phyloP scores from a whole-genome alignment of 208 protist species.

The Polymyxa betae region DNA sequence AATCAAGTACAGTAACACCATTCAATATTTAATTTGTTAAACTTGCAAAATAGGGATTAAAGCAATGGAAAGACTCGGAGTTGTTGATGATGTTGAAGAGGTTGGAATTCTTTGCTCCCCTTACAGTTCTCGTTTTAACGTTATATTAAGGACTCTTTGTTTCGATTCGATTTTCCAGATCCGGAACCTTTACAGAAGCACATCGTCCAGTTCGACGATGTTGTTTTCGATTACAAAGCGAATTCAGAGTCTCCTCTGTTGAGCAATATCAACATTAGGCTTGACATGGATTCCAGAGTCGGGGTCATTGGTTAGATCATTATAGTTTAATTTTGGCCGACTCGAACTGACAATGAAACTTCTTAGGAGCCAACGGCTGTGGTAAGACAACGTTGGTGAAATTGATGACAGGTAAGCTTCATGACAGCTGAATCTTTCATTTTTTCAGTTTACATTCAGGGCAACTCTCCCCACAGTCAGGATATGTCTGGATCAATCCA shows the following conservation, averaged over 20 bases:
- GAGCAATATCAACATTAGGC: conserved; percentile 11
- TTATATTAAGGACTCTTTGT: neutral
- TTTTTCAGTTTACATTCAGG: conserved; percentile 44
- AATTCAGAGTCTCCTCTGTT: neutral
- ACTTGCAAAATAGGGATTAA: neutral
- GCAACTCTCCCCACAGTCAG: neutral
- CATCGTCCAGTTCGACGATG: conserved; percentile 47
- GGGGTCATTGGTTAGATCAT: conserved; percentile 8
- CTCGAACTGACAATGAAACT: neutral
- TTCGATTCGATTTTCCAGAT: conserved; percentile 31
- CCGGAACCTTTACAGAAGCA: conserved; percentile 22
- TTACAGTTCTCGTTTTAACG: neutral
- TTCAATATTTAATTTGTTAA: neutral
- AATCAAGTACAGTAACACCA: conserved; percentile 14
- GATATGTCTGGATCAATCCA: conserved; percentile 34
- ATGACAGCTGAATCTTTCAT: neutral
- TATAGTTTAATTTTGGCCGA: neutral
- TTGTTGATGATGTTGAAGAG: conserved; percentile 37
- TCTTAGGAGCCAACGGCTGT: conserved; percentile 57
- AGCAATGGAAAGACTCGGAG: conserved; percentile 46
- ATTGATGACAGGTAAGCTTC: conserved; percentile 53
- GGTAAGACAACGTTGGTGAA: conserved; percentile 65
- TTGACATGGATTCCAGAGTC: conserved; percentile 36
- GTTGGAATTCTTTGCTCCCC: neutral
- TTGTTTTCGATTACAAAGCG: neutral